Percentiles rank a stretch among this genome's conserved stretches.
Conservation (phyloP, 768 basidiomycete species). For the Boletus huronensis region DNA sequence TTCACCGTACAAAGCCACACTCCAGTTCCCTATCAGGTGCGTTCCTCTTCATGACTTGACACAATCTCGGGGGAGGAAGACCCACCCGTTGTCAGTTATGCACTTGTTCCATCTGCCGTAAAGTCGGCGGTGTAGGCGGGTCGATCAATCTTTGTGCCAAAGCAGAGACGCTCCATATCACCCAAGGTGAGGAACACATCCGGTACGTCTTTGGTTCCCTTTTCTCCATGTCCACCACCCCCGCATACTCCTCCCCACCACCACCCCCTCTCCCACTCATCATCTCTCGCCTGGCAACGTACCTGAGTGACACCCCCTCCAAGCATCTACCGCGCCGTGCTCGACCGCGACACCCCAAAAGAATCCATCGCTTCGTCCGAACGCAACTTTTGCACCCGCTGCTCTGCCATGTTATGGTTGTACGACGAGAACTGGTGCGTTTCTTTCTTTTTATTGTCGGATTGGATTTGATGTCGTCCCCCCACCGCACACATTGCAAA, state of each 20-base stretch:
- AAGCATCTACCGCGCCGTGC: slow-evolving; percentile 60
- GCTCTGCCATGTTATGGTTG: slow-evolving; percentile 65
- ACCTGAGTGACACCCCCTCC: not conserved
- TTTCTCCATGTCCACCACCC: not conserved
- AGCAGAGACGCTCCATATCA: slow-evolving; percentile 47
- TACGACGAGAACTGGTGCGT: slow-evolving; percentile 54
- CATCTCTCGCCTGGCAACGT: too few relatives aligned
- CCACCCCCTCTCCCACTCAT: not conserved
- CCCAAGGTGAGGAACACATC: slow-evolving; percentile 50
- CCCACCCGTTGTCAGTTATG: slow-evolving; percentile 41
- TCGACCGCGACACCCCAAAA: slow-evolving; percentile 51
- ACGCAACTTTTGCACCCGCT: slow-evolving; percentile 60
- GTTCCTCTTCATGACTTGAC: not conserved
- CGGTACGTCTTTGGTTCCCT: slow-evolving; percentile 34
- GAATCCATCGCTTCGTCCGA: slow-evolving; percentile 51
- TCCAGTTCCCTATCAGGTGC: slow-evolving; percentile 60
- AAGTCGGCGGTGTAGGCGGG: slow-evolving; percentile 63
- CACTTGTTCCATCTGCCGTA: slow-evolving; percentile 67
- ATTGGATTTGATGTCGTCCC: too few relatives aligned
- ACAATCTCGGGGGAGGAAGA: not conserved
- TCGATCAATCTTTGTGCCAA: slow-evolving; percentile 64
- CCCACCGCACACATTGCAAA: not conserved
- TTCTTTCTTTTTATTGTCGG: too few relatives aligned
- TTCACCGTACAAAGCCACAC: slow-evolving; percentile 45
- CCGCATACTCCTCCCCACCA: not conserved